Conservation (phyloP, 208 protist species). For the Sergeia podlipaevii region DNA sequence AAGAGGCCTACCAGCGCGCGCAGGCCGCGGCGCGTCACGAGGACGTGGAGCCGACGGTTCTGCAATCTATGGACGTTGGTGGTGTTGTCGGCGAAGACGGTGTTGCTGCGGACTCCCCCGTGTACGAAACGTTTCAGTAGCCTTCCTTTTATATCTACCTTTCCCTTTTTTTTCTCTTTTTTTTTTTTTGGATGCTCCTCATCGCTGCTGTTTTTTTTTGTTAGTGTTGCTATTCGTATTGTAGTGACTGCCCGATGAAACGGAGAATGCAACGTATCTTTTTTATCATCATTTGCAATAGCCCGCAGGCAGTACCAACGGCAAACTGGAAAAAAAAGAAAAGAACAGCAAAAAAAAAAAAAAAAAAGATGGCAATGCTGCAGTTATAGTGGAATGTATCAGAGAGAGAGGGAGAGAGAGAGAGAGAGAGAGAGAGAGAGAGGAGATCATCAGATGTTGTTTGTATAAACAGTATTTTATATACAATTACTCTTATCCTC, state of each 20-base stretch:
- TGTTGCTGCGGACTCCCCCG: conserved; percentile 31
- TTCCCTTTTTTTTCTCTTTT: not conserved
- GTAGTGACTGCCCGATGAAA: no score
- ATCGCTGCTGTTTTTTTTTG: no score
- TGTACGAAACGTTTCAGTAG: conserved; percentile 26
- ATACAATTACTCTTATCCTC: not conserved
- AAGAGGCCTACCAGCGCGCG: not conserved
- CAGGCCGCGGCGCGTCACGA: not conserved
- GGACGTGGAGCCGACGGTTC: not conserved
- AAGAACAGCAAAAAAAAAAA: not conserved
- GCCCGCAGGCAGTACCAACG: no score
- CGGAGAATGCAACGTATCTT: no score
- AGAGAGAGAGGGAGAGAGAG: no score
- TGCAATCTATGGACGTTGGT: no score
- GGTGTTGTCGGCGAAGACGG: not conserved
- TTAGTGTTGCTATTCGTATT: no score
- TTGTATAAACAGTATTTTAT: no score
- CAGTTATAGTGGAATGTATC: not conserved
- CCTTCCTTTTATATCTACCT: not conserved
- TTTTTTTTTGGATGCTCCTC: no score
- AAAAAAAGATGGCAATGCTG: not conserved
- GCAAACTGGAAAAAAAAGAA: not conserved
- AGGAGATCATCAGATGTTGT: no score
- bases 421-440: no score
- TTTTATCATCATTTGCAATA: no score